Evolutionary conservation across 768 basidiomycete species (phyloP).

Genomic region (Hericium erinaceus): DNA sequence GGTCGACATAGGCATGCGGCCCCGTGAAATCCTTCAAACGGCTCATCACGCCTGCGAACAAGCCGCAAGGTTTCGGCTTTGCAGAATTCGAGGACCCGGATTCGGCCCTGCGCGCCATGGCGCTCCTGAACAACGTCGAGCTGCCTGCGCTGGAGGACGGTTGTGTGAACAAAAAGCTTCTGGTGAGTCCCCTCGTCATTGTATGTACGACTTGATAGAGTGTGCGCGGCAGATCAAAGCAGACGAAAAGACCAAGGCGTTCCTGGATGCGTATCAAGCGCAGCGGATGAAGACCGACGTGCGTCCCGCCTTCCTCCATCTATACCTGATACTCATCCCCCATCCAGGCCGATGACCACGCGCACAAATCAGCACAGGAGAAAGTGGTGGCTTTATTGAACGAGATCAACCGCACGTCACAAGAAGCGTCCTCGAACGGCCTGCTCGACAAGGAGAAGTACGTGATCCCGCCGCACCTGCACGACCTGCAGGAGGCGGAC

Average conservation of each 20-base stretch:
- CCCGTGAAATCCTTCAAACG: slow-evolving; percentile 86
- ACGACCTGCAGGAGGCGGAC: slow-evolving; percentile 94
- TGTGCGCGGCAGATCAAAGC: slow-evolving; percentile 71
- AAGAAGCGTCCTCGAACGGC: slow-evolving; percentile 68
- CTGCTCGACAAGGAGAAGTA: slow-evolving; percentile 79
- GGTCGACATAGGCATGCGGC: slow-evolving; percentile 66
- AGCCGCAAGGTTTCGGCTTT: slow-evolving; percentile 95
- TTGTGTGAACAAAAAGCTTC: slow-evolving; percentile 51
- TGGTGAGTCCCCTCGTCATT: slow-evolving; percentile 43
- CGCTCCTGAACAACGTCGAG: slow-evolving; percentile 53
- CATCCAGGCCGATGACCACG: slow-evolving; percentile 60
- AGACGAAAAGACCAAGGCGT: slow-evolving; percentile 87
- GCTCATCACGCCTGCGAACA: slow-evolving; percentile 84
- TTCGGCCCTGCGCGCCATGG: slow-evolving; percentile 70
- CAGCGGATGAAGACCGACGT: slow-evolving; percentile 80
- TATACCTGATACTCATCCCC: slow-evolving; percentile 3
- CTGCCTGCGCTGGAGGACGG: slow-evolving; percentile 54
- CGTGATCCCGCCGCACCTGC: slow-evolving; percentile 90
- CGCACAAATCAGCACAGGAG: slow-evolving; percentile 49
- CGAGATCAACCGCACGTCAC: slow-evolving; percentile 64
- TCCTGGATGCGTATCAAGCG: slow-evolving; percentile 77
- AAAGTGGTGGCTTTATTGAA: slow-evolving; percentile 57
- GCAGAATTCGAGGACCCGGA: slow-evolving; percentile 94
- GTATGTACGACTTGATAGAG: slow-evolving; percentile 25
- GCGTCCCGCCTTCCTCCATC: slow-evolving; percentile 23